A percentile compares a stretch with the other conserved stretches of the same genome.
phyloP scores from a whole-genome alignment of 108 stramenopile genomes.

The Hondaea fermentalgiana region DNA sequence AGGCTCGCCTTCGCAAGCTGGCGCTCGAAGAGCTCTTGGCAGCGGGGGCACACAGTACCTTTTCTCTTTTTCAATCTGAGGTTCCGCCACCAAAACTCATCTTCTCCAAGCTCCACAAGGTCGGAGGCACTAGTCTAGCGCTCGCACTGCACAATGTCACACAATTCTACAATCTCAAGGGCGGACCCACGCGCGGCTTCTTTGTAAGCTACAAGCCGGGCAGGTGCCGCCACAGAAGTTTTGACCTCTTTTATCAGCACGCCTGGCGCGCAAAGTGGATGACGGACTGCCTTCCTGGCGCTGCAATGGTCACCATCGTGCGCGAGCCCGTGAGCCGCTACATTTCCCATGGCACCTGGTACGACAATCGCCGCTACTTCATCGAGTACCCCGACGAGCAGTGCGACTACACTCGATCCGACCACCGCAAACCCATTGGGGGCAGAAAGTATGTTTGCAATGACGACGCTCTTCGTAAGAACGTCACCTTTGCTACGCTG shows the following conservation, averaged over 20 bases:
- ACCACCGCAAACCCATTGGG: not conserved
- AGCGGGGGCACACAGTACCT: not conserved
- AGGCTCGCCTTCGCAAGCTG: not conserved
- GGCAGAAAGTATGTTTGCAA: not conserved
- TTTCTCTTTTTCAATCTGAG: not conserved
- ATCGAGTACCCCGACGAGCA: not conserved
- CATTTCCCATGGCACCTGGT: not conserved
- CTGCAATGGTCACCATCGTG: not conserved
- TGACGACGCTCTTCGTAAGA: not conserved
- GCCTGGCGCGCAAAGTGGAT: not conserved
- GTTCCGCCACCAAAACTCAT: not conserved
- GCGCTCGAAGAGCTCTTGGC: not conserved
- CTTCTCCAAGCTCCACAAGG: not conserved
- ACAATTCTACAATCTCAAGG: not conserved
- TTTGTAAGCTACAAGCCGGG: not conserved
- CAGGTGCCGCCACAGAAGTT: not conserved
- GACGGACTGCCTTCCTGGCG: not conserved
- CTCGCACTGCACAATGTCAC: not conserved
- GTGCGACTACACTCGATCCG: not conserved
- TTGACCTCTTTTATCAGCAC: too few species aligned
- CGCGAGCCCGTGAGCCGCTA: not conserved
- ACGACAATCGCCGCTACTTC: not conserved
- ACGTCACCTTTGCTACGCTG: not conserved
- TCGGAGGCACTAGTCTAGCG: not conserved
- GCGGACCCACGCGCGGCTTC: not conserved